Conservation (phyloP, 2,329 filamentous ascomycete genomes). For the Aureobasidium vineae region DNA sequence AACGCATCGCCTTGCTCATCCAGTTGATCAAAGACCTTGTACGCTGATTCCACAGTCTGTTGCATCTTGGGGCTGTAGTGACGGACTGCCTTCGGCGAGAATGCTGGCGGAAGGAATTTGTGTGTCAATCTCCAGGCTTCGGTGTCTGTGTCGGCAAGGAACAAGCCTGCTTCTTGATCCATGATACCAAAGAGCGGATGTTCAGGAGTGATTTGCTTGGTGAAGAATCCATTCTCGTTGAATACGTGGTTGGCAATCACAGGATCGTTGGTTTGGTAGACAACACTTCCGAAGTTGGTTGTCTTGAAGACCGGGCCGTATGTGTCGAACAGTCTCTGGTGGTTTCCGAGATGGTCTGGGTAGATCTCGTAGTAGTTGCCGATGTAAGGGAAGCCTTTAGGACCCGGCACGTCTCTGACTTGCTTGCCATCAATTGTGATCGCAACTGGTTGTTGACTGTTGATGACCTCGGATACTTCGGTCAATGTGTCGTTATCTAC, state of each 20-base stretch:
- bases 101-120: slow-evolving; percentile 61
- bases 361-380: slow-evolving; percentile 42
- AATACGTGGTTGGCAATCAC: slow-evolving; percentile 38
- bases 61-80: slow-evolving; percentile 63
- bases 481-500: slow-evolving; percentile 9
- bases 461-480: slow-evolving; percentile 29
- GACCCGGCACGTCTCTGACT: slow-evolving; percentile 47
- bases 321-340: slow-evolving; percentile 43
- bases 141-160: slow-evolving; percentile 50
- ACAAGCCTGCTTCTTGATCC: slow-evolving; percentile 36
- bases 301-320: slow-evolving; percentile 43
- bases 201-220: slow-evolving; percentile 41
- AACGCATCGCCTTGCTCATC: slow-evolving; percentile 48
- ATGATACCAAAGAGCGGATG: slow-evolving; percentile 40
- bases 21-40: slow-evolving; percentile 50
- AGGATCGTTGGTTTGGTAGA: slow-evolving; percentile 42
- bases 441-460: slow-evolving; percentile 31
- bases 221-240: slow-evolving; percentile 42
- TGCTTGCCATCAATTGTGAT: slow-evolving; percentile 52
- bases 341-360: slow-evolving; percentile 46
- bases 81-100: slow-evolving; percentile 59
- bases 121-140: slow-evolving; percentile 54
- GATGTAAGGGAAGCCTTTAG: slow-evolving; percentile 39
- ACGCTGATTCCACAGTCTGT: slow-evolving; percentile 52
- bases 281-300: slow-evolving; percentile 40